Conservation (phyloP, 2,329 filamentous ascomycete species). For the Clarireedia paspali region DNA sequence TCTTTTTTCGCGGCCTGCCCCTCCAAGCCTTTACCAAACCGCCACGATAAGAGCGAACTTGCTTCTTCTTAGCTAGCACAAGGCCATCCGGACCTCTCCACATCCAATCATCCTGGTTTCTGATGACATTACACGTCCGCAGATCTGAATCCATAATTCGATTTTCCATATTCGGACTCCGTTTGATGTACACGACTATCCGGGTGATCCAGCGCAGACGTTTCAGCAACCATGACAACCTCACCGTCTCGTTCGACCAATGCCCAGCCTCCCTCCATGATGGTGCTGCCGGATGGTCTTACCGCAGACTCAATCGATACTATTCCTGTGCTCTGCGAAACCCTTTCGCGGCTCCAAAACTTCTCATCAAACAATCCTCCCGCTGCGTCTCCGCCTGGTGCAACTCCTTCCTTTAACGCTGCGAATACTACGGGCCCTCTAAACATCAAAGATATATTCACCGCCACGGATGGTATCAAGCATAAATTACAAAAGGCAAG, state of each 20-base stretch:
- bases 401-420: constrained; percentile 31
- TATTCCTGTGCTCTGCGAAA: constrained; percentile 70
- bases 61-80: not conserved
- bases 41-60: constrained; percentile 12
- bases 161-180: not conserved
- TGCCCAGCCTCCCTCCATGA: constrained; percentile 30
- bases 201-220: not conserved
- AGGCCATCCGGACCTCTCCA: not conserved
- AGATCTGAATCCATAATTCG: constrained; percentile 1
- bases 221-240: constrained; percentile 14
- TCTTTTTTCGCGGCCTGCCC: constrained; percentile 13
- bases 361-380: constrained; percentile 32
- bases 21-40: constrained; percentile 12
- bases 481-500: constrained; percentile 77
- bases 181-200: constrained; percentile 7
- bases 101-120: constrained; percentile 7
- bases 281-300: constrained; percentile 49
- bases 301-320: constrained; percentile 79
- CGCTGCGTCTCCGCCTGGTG: constrained; percentile 25
- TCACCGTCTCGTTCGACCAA: constrained; percentile 14
- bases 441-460: constrained; percentile 64
- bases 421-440: constrained; percentile 22
- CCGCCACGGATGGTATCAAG: constrained; percentile 70
- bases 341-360: constrained; percentile 65
- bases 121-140: constrained; percentile 4